phyloP scores from a whole-genome alignment of 352 stramenopile species.

The Plasmopara muralis region DNA sequence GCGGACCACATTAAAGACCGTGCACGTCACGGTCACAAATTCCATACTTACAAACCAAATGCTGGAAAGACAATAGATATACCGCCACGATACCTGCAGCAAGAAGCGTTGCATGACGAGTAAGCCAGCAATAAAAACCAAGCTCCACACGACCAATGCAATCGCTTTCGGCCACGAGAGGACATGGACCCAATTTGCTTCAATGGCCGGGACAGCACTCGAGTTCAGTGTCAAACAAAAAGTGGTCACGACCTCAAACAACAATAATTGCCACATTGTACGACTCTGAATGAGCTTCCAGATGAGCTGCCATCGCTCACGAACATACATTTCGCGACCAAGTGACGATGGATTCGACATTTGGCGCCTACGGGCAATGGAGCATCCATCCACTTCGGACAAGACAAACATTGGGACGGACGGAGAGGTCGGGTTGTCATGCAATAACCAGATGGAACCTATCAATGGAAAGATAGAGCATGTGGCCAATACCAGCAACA shows the following conservation, averaged over 20 bases:
- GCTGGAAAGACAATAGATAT: conserved; percentile 42
- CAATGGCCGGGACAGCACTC: conserved; percentile 37
- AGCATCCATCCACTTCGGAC: conserved; percentile 6
- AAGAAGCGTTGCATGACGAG: conserved; percentile 49
- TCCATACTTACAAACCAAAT: conserved; percentile 53
- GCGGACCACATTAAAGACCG: conserved; percentile 44
- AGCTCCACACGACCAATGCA: conserved; percentile 36
- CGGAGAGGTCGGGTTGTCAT: conserved; percentile 31
- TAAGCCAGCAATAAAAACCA: conserved; percentile 56
- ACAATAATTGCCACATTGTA: conserved; percentile 68
- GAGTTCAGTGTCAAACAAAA: conserved; percentile 55
- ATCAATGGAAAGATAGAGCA: conserved; percentile 36
- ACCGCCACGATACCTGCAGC: conserved; percentile 44
- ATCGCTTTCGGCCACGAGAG: conserved; percentile 43
- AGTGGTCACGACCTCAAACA: conserved; percentile 53
- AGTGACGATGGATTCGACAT: conserved; percentile 4
- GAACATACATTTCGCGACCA: conserved; percentile 13
- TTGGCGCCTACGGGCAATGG: not conserved
- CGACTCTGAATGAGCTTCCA: conserved; percentile 60
- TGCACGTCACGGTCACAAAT: conserved; percentile 36
- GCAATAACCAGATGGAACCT: conserved; percentile 43
- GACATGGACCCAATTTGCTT: conserved; percentile 52
- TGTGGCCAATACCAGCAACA: conserved; percentile 33
- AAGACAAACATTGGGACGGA: conserved; percentile 16
- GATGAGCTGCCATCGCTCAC: conserved; percentile 36